These are phyloP conservation scores for Musa itinerans DNA, from an alignment of 176 grass and related monocot species.

Conservation along the genomic window DNA sequence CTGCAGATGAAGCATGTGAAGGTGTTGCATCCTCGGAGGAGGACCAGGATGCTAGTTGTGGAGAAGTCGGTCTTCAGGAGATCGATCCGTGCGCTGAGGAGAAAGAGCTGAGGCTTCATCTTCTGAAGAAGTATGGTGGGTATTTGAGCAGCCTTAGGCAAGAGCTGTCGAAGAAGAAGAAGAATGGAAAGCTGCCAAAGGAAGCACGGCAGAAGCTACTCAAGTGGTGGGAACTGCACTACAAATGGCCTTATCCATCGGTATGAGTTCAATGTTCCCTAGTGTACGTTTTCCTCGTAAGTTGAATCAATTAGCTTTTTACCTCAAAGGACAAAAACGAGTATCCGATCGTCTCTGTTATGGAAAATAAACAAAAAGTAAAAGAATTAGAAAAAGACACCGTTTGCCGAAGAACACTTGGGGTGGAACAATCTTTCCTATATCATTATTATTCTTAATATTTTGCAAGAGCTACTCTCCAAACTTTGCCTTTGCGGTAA, in stretches of 20 bases:
- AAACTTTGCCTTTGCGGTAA: no score
- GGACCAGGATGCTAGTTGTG: slow-evolving; percentile 51
- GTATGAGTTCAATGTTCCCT: slow-evolving; percentile 29
- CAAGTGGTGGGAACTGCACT: slow-evolving; percentile 87
- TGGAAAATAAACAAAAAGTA: no score
- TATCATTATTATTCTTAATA: no score
- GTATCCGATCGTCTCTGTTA: no score
- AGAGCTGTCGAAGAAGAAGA: slow-evolving; percentile 80
- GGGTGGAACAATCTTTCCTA: background rate
- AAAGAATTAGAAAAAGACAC: no score
- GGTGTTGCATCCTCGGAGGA: slow-evolving; percentile 56
- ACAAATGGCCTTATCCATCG: slow-evolving; percentile 95
- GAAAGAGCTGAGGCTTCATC: slow-evolving; percentile 73
- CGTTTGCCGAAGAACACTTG: background rate
- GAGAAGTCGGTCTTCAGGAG: slow-evolving; percentile 20
- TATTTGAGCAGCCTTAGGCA: slow-evolving; percentile 62
- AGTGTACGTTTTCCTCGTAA: background rate
- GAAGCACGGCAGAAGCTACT: slow-evolving; percentile 77
- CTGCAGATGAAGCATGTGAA: slow-evolving; percentile 44
- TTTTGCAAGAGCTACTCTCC: no score
- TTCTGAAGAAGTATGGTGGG: slow-evolving; percentile 77
- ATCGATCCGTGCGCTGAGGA: slow-evolving; percentile 53
- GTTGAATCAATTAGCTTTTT: no score
- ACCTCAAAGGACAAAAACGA: no score
- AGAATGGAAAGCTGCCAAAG: slow-evolving; percentile 88